phyloP scores from a whole-genome alignment of 208 protist species.

The Angomonas ambiguus region DNA sequence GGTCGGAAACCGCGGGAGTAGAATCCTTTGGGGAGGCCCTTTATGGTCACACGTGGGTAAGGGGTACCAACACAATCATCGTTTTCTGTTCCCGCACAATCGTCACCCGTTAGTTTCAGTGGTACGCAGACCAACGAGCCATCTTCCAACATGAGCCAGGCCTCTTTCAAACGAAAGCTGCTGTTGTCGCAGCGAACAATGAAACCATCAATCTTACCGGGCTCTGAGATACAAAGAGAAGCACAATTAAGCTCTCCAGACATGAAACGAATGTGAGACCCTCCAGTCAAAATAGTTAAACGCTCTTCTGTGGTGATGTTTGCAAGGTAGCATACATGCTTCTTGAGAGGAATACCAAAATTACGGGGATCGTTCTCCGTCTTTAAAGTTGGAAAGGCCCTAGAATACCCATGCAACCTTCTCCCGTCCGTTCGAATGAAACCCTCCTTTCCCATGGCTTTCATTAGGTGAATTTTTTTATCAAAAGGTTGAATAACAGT shows the following conservation, averaged over 20 bases:
- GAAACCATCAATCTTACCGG: not conserved
- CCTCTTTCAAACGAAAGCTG: not conserved
- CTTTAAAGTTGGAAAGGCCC: no score
- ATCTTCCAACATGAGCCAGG: not conserved
- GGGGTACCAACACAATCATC: constrained; percentile 2
- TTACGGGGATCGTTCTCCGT: no score
- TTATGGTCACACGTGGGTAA: not conserved
- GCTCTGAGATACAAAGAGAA: not conserved
- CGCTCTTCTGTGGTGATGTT: no score
- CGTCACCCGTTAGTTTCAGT: constrained; percentile 10
- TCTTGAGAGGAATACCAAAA: no score
- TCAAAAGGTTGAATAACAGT: no score
- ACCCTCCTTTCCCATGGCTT: no score
- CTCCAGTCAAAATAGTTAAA: no score
- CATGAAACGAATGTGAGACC: no score
- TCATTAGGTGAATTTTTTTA: no score
- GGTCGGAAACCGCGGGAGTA: not conserved
- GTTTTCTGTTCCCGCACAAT: not conserved
- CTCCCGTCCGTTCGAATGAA: no score
- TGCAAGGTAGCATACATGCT: no score
- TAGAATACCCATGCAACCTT: no score
- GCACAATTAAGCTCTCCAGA: not conserved
- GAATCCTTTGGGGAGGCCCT: not conserved
- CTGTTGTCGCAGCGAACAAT: not conserved
- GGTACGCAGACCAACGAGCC: constrained; percentile 18